These are phyloP conservation scores for Hypholoma fasciculare DNA, from an alignment of 768 basidiomycete genomes.

Conservation along the genomic window DNA sequence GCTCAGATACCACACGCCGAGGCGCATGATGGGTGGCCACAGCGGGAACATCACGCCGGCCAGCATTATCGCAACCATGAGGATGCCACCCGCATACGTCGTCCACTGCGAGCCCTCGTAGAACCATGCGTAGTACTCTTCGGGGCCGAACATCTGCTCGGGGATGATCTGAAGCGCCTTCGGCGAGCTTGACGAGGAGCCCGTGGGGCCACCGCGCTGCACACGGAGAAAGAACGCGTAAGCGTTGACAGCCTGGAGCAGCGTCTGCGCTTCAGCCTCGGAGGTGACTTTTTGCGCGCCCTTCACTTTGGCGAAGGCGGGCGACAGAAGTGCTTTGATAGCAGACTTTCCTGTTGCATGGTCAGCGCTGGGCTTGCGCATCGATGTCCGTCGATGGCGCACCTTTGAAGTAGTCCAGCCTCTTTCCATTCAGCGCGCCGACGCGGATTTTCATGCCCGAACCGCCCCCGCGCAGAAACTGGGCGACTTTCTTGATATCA, in stretches of 20 bases:
- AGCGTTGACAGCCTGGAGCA: slow-evolving; percentile 72
- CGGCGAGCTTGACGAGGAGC: slow-evolving; percentile 70
- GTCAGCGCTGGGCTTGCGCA: neutral
- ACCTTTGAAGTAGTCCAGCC: slow-evolving; percentile 99
- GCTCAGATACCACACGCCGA: slow-evolving; percentile 95
- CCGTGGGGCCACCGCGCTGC: slow-evolving; percentile 69
- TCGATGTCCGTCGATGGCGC: slow-evolving; percentile 15
- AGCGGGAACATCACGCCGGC: slow-evolving; percentile 99
- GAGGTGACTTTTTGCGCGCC: slow-evolving; percentile 70
- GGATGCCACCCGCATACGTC: slow-evolving; percentile 85
- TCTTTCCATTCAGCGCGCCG: slow-evolving; percentile 91
- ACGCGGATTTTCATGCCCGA: slow-evolving; percentile 87
- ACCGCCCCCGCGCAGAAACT: slow-evolving; percentile 84
- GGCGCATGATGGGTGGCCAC: slow-evolving; percentile 91
- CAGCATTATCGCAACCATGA: slow-evolving; percentile 92
- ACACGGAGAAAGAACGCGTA: slow-evolving; percentile 93
- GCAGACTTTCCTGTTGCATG: slow-evolving; percentile 79
- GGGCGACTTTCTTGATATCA: slow-evolving; percentile 79
- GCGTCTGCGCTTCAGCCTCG: slow-evolving; percentile 71
- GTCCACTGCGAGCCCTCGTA: slow-evolving; percentile 94
- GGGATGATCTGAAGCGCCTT: slow-evolving; percentile 79
- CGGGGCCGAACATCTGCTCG: slow-evolving; percentile 74
- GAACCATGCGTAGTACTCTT: slow-evolving; percentile 96
- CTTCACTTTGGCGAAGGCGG: slow-evolving; percentile 88
- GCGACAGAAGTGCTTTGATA: slow-evolving; percentile 87